A percentile compares a stretch with the other conserved stretches of the same genome.
phyloP scores from a whole-genome alignment of 1,139 yeast genomes.

The Pneumocystis jirovecii region DNA sequence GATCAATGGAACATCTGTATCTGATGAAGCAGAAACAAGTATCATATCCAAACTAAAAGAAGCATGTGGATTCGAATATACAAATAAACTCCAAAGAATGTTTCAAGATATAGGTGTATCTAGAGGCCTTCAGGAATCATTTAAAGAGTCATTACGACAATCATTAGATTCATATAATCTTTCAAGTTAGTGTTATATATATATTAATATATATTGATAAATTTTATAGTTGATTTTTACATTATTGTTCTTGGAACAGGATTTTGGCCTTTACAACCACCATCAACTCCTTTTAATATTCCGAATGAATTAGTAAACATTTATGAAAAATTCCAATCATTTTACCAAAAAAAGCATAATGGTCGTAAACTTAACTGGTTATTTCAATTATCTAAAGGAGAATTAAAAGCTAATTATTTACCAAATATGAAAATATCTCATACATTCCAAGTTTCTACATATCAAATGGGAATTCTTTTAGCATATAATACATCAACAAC shows the following conservation, averaged over 20 bases:
- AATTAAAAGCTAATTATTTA: slow-evolving; percentile 73
- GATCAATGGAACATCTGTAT: slow-evolving; percentile 68
- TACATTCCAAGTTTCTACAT: slow-evolving; percentile 69
- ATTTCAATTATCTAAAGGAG: slow-evolving; percentile 91
- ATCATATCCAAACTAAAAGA: slow-evolving; percentile 78
- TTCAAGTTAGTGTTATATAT: slow-evolving; percentile 33
- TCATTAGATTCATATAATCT: slow-evolving; percentile 22
- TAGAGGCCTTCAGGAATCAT: slow-evolving; percentile 54
- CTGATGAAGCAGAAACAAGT: slow-evolving; percentile 71
- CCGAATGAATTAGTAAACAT: slow-evolving; percentile 53
- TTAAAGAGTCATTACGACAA: slow-evolving; percentile 38
- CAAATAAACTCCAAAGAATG: slow-evolving; percentile 90
- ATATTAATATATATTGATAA: slow-evolving; percentile 6
- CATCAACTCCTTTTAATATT: slow-evolving; percentile 35
- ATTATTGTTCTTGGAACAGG: slow-evolving; percentile 74
- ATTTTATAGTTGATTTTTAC: slow-evolving; percentile 31
- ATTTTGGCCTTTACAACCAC: slow-evolving; percentile 71
- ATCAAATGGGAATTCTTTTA: slow-evolving; percentile 71
- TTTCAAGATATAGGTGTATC: slow-evolving; percentile 87
- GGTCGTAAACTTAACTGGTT: slow-evolving; percentile 91
- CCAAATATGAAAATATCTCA: slow-evolving; percentile 56
- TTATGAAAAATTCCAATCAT: slow-evolving; percentile 49
- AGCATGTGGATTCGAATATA: slow-evolving; percentile 83
- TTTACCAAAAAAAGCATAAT: slow-evolving; percentile 60
- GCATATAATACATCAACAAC: slow-evolving; percentile 57